phyloP scores from a whole-genome alignment of 192 early-diverging fungal species.

The Glomus cerebriforme region DNA sequence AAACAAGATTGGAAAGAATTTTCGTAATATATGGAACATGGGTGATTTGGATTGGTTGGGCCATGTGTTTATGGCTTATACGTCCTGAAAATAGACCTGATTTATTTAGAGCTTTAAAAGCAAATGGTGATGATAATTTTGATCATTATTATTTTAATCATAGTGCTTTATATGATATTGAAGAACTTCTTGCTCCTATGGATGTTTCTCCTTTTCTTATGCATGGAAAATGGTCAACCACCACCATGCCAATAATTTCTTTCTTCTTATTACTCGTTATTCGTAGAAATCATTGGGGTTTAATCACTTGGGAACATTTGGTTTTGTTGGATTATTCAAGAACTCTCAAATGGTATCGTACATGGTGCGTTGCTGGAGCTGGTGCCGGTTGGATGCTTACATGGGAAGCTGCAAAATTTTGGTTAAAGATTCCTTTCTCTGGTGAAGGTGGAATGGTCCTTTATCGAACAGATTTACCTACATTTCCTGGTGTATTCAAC shows the following conservation, averaged over 20 bases:
- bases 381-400: constrained; percentile 53
- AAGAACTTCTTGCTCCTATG: constrained; percentile 29
- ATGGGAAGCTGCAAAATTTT: constrained; percentile 43
- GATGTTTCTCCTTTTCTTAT: constrained; percentile 47
- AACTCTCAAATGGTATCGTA: constrained; percentile 46
- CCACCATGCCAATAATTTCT: constrained; percentile 43
- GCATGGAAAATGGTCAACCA: constrained; percentile 45
- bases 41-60: constrained; percentile 60
- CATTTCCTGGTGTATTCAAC: constrained; percentile 41
- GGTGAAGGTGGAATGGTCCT: constrained; percentile 25
- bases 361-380: constrained; percentile 53
- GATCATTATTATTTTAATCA: neutral
- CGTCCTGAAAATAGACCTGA: constrained; percentile 35
- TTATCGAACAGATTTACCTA: constrained; percentile 40
- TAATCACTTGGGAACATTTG: constrained; percentile 57
- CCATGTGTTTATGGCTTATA: constrained; percentile 45
- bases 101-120: neutral
- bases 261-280: constrained; percentile 52
- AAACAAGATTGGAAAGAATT: constrained; percentile 46
- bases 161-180: constrained; percentile 13
- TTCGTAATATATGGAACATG: constrained; percentile 61
- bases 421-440: constrained; percentile 39
- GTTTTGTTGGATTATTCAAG: constrained; percentile 47
- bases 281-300: constrained; percentile 55
- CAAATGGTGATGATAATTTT: neutral